A percentile compares a stretch with the other conserved stretches of the same genome.
These are phyloP conservation scores for Mucor ambiguus DNA, from an alignment of 371 early-diverging fungal genomes.

Conservation along the genomic window DNA sequence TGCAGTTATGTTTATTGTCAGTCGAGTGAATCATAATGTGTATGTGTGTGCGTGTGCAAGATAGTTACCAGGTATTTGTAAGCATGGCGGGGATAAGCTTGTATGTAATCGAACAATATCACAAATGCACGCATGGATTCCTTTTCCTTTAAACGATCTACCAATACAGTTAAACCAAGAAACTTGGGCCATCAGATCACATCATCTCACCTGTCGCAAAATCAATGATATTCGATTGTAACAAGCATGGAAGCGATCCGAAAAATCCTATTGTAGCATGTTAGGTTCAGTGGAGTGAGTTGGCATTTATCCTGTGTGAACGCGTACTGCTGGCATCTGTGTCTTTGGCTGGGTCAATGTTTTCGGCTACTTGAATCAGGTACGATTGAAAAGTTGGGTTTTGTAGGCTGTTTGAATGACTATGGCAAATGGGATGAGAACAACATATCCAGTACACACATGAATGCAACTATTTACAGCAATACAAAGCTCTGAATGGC, in stretches of 20 bases:
- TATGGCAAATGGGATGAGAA: slow-evolving; percentile 5
- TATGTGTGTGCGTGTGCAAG: neutral
- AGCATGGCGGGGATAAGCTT: slow-evolving; percentile 49
- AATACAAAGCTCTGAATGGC: slow-evolving; percentile 31
- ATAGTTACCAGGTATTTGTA: slow-evolving; percentile 47
- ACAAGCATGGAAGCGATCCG: slow-evolving; percentile 42
- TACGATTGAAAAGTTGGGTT: slow-evolving; percentile 40
- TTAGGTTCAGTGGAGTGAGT: neutral
- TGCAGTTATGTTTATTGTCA: slow-evolving; percentile 3
- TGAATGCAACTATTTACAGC: slow-evolving; percentile 17
- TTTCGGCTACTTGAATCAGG: slow-evolving; percentile 37
- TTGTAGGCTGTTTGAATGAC: slow-evolving; percentile 41
- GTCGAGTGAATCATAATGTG: neutral
- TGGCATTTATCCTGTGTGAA: neutral
- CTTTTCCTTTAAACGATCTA: slow-evolving; percentile 38
- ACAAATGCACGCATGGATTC: slow-evolving; percentile 40
- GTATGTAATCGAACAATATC: slow-evolving; percentile 45
- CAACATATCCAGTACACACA: neutral
- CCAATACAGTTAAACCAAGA: neutral
- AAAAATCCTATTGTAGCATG: slow-evolving; percentile 36
- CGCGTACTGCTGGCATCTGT: slow-evolving; percentile 40
- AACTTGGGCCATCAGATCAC: neutral
- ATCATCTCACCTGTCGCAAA: slow-evolving; percentile 34
- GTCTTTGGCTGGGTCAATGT: slow-evolving; percentile 44
- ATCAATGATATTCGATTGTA: slow-evolving; percentile 48